A percentile compares a stretch with the other conserved stretches of the same genome.
These are phyloP conservation scores for Termitomyces sp. DNA, from an alignment of 768 basidiomycete species.

Conservation along the genomic window DNA sequence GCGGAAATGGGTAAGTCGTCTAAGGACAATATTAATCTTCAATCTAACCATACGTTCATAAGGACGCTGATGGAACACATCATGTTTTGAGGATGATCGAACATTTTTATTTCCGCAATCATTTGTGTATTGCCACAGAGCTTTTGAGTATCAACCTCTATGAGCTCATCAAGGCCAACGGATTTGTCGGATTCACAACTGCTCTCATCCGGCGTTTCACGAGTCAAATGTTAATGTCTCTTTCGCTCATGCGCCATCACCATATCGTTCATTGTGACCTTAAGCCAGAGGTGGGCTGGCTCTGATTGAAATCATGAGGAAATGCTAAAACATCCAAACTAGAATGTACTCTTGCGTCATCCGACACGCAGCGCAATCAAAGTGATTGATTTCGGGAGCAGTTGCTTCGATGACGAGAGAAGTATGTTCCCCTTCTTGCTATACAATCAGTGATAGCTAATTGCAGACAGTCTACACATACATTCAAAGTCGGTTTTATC, in stretches of 20 bases:
- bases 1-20: constrained; percentile 81
- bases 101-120: constrained; percentile 95
- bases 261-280: constrained; percentile 98
- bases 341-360: constrained; percentile 94
- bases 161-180: constrained; percentile 98
- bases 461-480: constrained; percentile 85
- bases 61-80: constrained; percentile 97
- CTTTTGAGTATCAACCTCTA: constrained; percentile 97
- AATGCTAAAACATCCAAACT: background rate
- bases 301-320: background rate
- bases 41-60: constrained; percentile 5
- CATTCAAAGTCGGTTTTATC: constrained; percentile 99
- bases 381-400: constrained; percentile 98
- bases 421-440: constrained; percentile 44
- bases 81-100: constrained; percentile 98
- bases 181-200: constrained; percentile 97
- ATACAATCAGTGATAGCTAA: background rate
- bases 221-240: constrained; percentile 87
- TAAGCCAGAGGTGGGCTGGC: constrained; percentile 84
- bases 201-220: constrained; percentile 93
- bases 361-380: constrained; percentile 96
- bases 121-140: constrained; percentile 98
- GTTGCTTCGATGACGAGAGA: constrained; percentile 97
- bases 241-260: constrained; percentile 93
- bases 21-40: constrained; percentile 4